Percentiles rank a stretch among this genome's conserved stretches.
These are phyloP conservation scores for Aspergillus aculeatinus DNA, from an alignment of 2,329 filamentous ascomycete genomes.

Conservation along the genomic window DNA sequence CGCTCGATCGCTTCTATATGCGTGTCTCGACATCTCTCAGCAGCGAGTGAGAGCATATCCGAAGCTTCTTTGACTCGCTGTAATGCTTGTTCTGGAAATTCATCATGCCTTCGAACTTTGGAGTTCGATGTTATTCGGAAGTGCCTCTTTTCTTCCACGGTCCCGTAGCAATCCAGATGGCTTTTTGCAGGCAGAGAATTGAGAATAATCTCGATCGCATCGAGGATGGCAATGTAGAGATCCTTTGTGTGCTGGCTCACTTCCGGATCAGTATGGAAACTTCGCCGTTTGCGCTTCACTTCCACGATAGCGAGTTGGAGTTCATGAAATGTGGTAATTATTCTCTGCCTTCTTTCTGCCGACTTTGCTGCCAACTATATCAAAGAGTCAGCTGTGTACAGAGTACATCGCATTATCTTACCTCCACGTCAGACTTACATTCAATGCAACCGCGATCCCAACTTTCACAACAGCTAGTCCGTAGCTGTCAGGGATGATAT, in stretches of 20 bases:
- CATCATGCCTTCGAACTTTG: not conserved
- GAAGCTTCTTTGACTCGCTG: not conserved
- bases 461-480: not conserved
- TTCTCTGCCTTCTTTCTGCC: not conserved
- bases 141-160: not conserved
- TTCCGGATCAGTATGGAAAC: not conserved
- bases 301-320: not conserved
- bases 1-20: not conserved
- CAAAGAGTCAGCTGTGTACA: too few species aligned
- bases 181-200: not conserved
- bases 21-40: not conserved
- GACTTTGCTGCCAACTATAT: not conserved
- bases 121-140: not conserved
- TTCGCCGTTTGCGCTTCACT: not conserved
- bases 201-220: not conserved
- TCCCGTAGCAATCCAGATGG: not conserved
- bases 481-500: not conserved
- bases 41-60: not conserved
- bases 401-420: too few species aligned
- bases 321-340: not conserved
- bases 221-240: not conserved
- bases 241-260: not conserved
- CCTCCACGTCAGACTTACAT: not conserved
- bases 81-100: not conserved
- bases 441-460: not conserved